Percentiles rank a stretch among this genome's conserved stretches.
These are phyloP conservation scores for Botrytis hyacinthi DNA, from an alignment of 2,329 filamentous ascomycete species.

Conservation along the genomic window DNA sequence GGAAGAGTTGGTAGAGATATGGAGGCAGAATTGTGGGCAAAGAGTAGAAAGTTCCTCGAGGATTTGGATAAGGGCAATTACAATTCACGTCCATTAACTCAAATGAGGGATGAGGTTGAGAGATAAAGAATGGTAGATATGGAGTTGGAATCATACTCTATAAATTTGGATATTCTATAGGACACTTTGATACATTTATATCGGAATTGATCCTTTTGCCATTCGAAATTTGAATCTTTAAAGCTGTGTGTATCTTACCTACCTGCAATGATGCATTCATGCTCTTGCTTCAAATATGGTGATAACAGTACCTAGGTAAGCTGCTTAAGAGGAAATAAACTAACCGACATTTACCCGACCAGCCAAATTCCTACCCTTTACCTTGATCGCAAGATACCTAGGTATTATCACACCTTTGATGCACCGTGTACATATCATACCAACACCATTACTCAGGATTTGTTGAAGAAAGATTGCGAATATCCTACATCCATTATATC, in stretches of 20 bases:
- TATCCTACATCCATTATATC: not conserved
- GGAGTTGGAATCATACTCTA: not conserved
- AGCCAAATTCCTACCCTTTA: not conserved
- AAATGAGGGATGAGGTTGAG: slow-evolving; percentile 17
- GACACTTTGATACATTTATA: not conserved
- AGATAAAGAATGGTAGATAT: slow-evolving; percentile 3
- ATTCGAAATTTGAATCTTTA: not conserved
- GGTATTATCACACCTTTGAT: not conserved
- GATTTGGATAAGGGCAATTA: slow-evolving; percentile 33
- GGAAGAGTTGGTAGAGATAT: slow-evolving; percentile 79
- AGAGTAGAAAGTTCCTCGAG: slow-evolving; percentile 55
- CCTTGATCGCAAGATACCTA: not conserved
- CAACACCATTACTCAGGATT: not conserved
- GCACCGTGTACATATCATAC: not conserved
- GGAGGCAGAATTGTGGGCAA: slow-evolving; percentile 75
- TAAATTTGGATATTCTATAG: too few relatives aligned
- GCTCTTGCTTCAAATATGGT: not conserved
- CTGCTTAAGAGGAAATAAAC: not conserved
- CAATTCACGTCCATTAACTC: slow-evolving; percentile 16
- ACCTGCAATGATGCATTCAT: not conserved
- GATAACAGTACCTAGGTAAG: not conserved
- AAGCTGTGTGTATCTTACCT: not conserved
- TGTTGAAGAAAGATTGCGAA: not conserved
- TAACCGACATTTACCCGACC: not conserved
- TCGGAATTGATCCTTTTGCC: not conserved